These are phyloP conservation scores for Gonapodya prolifera DNA, from an alignment of 192 early-diverging fungal species.

Conservation along the genomic window DNA sequence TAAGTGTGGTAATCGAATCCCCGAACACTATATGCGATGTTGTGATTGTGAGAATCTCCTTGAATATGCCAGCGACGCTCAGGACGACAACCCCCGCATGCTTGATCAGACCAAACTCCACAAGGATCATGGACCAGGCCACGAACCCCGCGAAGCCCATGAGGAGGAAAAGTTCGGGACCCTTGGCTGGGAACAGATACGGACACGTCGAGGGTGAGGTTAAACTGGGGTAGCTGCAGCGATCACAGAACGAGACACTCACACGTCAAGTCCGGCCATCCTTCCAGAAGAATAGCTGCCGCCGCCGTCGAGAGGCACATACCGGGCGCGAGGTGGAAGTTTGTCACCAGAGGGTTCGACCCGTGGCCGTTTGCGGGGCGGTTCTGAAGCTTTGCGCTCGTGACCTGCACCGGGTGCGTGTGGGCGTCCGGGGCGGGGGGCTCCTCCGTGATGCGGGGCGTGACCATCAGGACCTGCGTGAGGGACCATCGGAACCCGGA, in stretches of 20 bases:
- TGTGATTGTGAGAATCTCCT: slow-evolving; percentile 75
- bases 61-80: slow-evolving; percentile 47
- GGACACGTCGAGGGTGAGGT: too few relatives aligned
- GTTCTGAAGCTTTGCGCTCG: slow-evolving; percentile 29
- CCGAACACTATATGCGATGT: slow-evolving; percentile 62
- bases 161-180: slow-evolving; percentile 12
- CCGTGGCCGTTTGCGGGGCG: neutral
- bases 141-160: slow-evolving; percentile 67
- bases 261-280: slow-evolving; percentile 20
- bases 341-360: slow-evolving; percentile 72
- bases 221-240: neutral
- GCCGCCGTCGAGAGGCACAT: slow-evolving; percentile 52
- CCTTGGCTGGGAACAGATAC: neutral
- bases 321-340: slow-evolving; percentile 68
- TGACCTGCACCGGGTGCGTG: neutral
- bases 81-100: neutral
- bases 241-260: neutral
- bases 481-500: slow-evolving; percentile 85
- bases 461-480: slow-evolving; percentile 62
- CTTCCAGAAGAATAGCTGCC: slow-evolving; percentile 56
- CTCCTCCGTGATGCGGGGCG: neutral
- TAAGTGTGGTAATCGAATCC: slow-evolving; percentile 52
- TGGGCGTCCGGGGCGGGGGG: neutral
- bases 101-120: slow-evolving; percentile 71
- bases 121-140: slow-evolving; percentile 78